Evolutionary conservation across 345 rosid species (phyloP).

Genomic region (Mangifera indica): DNA sequence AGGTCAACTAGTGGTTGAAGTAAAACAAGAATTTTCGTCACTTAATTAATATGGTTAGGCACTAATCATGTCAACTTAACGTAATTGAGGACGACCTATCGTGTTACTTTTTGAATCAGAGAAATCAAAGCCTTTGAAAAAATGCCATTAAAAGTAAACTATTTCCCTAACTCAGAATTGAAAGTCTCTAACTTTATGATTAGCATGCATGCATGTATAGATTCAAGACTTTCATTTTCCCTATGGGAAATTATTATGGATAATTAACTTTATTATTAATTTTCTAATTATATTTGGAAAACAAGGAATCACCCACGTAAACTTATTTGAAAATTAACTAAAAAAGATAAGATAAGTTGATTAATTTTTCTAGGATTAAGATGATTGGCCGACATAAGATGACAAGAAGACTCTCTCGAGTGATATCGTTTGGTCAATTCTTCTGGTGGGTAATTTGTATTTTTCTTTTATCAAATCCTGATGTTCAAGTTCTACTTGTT

Average conservation of each 20-base stretch:
- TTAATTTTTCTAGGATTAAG: background rate
- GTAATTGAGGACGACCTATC: background rate
- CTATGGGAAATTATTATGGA: too few relatives aligned
- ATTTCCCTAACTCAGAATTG: too few relatives aligned
- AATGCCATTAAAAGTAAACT: too few relatives aligned
- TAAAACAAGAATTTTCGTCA: background rate
- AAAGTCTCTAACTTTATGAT: too few relatives aligned
- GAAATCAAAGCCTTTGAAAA: too few relatives aligned
- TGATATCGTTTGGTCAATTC: conserved; percentile 5
- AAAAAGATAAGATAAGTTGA: too few relatives aligned
- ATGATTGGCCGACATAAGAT: background rate
- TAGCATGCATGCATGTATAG: too few relatives aligned
- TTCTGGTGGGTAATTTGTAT: background rate
- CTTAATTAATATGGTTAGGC: conserved; percentile 1
- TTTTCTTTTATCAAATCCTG: background rate
- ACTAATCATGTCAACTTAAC: background rate
- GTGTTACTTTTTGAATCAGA: background rate
- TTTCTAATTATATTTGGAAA: too few relatives aligned
- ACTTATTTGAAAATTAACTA: background rate
- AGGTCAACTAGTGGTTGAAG: background rate
- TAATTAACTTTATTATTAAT: too few relatives aligned
- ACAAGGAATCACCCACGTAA: too few relatives aligned
- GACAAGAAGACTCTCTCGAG: background rate
- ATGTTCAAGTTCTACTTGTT: background rate
- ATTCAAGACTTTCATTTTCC: too few relatives aligned